These are phyloP conservation scores for Cynara cardunculus DNA, from an alignment of 129 eudicot genomes.

Conservation along the genomic window DNA sequence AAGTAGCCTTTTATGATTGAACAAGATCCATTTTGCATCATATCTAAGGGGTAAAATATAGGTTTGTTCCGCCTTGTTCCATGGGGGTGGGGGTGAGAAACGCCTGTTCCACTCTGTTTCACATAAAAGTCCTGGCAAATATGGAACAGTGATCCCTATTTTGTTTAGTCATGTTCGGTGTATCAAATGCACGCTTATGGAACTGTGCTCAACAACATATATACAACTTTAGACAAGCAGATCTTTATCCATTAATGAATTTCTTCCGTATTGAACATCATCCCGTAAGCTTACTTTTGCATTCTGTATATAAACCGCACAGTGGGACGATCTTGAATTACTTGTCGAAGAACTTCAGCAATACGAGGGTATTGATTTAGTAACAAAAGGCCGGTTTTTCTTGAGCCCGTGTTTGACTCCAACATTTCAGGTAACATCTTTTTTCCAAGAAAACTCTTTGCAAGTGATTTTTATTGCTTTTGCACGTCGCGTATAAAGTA, in stretches of 20 bases:
- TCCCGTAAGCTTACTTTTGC: not conserved
- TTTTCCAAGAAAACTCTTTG: not conserved
- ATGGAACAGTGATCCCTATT: too few species aligned
- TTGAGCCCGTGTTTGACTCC: constrained; percentile 85
- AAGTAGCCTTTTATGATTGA: too few species aligned
- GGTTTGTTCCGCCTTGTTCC: too few species aligned
- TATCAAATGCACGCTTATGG: not conserved
- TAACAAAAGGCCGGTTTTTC: constrained; percentile 76
- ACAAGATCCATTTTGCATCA: too few species aligned
- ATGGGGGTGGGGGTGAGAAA: too few species aligned
- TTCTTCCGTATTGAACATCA: not conserved
- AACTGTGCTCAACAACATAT: too few species aligned
- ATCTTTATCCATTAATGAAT: not conserved
- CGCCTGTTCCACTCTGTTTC: too few species aligned
- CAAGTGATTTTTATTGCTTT: not conserved
- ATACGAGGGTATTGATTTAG: constrained; percentile 64
- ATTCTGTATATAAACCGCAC: constrained; percentile 6
- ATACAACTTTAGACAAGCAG: too few species aligned
- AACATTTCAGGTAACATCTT: constrained; percentile 62
- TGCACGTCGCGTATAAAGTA: not conserved
- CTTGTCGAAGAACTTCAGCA: constrained; percentile 63
- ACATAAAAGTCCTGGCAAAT: too few species aligned
- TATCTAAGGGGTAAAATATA: too few species aligned
- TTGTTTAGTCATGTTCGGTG: too few species aligned
- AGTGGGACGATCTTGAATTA: constrained; percentile 78